A percentile compares a stretch with the other conserved stretches of the same genome.
phyloP scores from a whole-genome alignment of 345 rosid species.

The Rhodamnia rubescens region DNA sequence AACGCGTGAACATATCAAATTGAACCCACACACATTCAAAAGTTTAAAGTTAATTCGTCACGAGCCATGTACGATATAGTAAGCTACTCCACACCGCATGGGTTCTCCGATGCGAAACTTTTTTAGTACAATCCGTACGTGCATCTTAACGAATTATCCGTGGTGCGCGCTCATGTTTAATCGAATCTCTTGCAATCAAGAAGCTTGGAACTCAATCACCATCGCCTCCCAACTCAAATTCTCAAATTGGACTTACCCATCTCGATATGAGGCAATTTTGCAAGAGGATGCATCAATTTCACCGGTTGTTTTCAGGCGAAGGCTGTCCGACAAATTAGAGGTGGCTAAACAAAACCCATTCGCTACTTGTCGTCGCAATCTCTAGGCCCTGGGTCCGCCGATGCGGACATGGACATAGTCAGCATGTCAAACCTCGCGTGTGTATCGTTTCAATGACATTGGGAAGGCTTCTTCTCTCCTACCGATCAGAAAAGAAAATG shows the following conservation, averaged over 20 bases:
- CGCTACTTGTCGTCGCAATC: neutral
- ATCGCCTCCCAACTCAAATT: no score
- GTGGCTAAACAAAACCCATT: neutral
- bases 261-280: neutral
- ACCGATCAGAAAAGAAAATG: neutral
- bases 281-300: neutral
- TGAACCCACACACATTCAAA: neutral
- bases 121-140: no score
- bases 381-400: neutral
- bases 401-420: neutral
- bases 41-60: no score
- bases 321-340: neutral
- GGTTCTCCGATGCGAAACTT: no score
- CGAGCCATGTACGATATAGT: no score
- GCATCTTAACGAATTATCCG: no score
- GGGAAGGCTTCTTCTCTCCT: neutral
- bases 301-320: neutral
- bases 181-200: no score
- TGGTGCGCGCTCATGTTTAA: no score
- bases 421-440: neutral
- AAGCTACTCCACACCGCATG: no score
- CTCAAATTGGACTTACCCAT: neutral
- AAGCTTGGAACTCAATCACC: no score
- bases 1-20: accelerated
- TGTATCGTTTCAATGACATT: neutral